These are phyloP conservation scores for Massariosphaeria phaeospora DNA, from an alignment of 495 filamentous ascomycete species.

Conservation along the genomic window DNA sequence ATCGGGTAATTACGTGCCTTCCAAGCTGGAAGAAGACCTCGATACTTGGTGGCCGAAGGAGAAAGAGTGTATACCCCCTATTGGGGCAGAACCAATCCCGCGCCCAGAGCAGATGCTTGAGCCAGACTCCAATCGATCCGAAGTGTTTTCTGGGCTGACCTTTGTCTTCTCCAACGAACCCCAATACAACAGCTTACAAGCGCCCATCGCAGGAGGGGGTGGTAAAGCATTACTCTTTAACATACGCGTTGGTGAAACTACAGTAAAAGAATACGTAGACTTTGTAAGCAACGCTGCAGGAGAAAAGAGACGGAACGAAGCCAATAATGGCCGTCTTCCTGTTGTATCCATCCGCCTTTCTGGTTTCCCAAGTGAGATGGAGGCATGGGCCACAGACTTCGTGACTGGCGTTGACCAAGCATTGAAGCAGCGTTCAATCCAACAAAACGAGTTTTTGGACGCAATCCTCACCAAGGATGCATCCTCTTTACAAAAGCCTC, in stretches of 20 bases:
- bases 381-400: conserved; percentile 67
- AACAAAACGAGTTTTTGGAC: conserved; percentile 90
- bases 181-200: conserved; percentile 74
- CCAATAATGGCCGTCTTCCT: conserved; percentile 55
- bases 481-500: conserved; percentile 58
- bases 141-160: conserved; percentile 79
- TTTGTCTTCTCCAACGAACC: conserved; percentile 77
- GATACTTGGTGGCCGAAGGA: conserved; percentile 75
- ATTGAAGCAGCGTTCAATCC: conserved; percentile 74
- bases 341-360: conserved; percentile 76
- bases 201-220: conserved; percentile 68
- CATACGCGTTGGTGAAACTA: conserved; percentile 59
- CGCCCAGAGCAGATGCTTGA: conserved; percentile 60
- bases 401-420: conserved; percentile 59
- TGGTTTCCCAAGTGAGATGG: conserved; percentile 49
- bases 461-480: conserved; percentile 77
- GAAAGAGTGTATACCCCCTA: conserved; percentile 62
- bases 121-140: conserved; percentile 59
- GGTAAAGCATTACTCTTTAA: conserved; percentile 73
- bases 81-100: conserved; percentile 65
- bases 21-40: conserved; percentile 77
- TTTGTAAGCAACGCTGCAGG: conserved; percentile 73
- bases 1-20: conserved; percentile 45
- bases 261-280: conserved; percentile 67
- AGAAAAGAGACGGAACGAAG: conserved; percentile 50